Percentiles rank a stretch among this genome's conserved stretches.
Conservation (phyloP, 2,329 filamentous ascomycete genomes). For the Sporothrix brasiliensis region DNA sequence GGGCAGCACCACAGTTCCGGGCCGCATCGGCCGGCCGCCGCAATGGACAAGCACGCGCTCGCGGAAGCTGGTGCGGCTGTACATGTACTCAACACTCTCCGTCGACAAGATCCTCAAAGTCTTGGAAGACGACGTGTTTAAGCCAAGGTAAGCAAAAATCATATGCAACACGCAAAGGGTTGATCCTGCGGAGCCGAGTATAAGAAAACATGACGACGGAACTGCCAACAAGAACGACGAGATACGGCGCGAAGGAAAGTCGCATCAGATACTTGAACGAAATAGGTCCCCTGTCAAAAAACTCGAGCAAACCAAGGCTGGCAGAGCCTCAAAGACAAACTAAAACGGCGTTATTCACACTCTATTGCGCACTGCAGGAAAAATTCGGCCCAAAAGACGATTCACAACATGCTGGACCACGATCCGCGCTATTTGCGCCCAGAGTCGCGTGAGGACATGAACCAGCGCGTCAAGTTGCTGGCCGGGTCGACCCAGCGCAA, state of each 20-base stretch:
- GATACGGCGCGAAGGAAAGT: not conserved
- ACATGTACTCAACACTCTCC: conserved; percentile 59
- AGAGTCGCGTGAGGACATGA: conserved; percentile 55
- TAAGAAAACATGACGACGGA: not conserved
- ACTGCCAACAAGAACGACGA: not conserved
- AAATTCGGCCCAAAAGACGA: conserved; percentile 62
- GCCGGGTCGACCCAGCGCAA: conserved; percentile 46
- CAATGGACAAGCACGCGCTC: conserved; percentile 59
- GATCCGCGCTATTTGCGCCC: conserved; percentile 62
- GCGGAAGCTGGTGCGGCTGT: conserved; percentile 59
- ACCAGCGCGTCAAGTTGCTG: conserved; percentile 52
- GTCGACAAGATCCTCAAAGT: conserved; percentile 57
- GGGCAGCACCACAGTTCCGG: conserved; percentile 35
- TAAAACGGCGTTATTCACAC: conserved; percentile 27
- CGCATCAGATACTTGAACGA: not conserved
- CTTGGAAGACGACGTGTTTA: conserved; percentile 49
- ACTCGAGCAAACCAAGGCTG: not conserved
- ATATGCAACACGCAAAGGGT: not conserved
- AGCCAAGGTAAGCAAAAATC: conserved; percentile 49
- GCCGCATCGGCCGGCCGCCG: conserved; percentile 55
- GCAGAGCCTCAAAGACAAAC: not conserved
- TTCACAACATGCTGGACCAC: conserved; percentile 60
- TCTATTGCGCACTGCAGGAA: conserved; percentile 42
- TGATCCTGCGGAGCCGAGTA: not conserved
- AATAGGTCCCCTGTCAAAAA: not conserved